phyloP scores from a whole-genome alignment of 2,329 filamentous ascomycete genomes.

The Penicillium sp. region DNA sequence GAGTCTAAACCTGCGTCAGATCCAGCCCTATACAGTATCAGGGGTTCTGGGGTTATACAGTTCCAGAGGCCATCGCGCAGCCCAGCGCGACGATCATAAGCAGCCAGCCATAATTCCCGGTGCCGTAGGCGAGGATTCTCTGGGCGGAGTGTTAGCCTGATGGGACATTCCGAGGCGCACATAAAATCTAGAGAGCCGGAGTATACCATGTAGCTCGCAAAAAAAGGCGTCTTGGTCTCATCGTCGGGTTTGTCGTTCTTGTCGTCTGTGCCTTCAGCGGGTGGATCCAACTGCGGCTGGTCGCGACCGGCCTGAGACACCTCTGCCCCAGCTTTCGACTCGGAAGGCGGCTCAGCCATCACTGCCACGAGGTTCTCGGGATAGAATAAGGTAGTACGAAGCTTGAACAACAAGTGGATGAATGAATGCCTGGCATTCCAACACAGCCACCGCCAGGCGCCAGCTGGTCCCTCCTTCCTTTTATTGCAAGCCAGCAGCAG shows the following conservation, averaged over 20 bases:
- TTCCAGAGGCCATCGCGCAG: slow-evolving; percentile 31
- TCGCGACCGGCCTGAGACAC: neutral
- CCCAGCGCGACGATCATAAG: slow-evolving; percentile 18
- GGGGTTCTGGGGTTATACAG: slow-evolving; percentile 20
- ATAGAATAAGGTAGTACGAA: too few relatives aligned
- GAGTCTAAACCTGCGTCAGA: slow-evolving; percentile 17
- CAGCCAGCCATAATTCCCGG: slow-evolving; percentile 23
- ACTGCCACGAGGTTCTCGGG: too few relatives aligned
- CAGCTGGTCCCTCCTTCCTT: too few relatives aligned
- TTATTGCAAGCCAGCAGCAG: too few relatives aligned
- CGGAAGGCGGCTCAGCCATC: neutral
- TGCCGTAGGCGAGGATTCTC: slow-evolving; percentile 25
- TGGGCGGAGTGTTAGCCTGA: neutral
- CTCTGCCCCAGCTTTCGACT: neutral
- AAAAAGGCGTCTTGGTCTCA: neutral
- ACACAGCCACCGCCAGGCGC: too few relatives aligned
- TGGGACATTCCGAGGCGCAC: too few relatives aligned
- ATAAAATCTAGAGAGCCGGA: neutral
- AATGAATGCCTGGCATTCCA: neutral
- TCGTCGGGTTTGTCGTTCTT: neutral
- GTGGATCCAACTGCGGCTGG: neutral
- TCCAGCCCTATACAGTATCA: neutral
- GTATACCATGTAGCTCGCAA: slow-evolving; percentile 6
- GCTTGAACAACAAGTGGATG: neutral
- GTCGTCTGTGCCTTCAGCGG: neutral